These are phyloP conservation scores for Anastatica hierochuntica DNA, from an alignment of 345 rosid species.

Conservation along the genomic window DNA sequence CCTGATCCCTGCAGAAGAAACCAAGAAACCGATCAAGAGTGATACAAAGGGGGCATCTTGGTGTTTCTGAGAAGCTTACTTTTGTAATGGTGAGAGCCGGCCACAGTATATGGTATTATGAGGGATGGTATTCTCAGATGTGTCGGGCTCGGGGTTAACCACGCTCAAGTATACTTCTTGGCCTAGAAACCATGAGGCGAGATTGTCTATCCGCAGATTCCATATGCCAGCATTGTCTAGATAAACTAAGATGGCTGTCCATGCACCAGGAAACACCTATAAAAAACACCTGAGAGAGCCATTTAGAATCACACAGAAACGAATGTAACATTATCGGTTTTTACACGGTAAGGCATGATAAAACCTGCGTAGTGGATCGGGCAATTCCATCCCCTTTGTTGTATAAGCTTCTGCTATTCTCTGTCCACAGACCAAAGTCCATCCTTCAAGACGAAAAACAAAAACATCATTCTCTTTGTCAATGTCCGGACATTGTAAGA, in stretches of 20 bases:
- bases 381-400: slow-evolving; percentile 95
- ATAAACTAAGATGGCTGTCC: slow-evolving; percentile 84
- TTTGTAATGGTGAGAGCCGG: slow-evolving; percentile 62
- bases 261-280: slow-evolving; percentile 91
- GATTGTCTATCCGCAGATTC: slow-evolving; percentile 81
- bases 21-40: no score
- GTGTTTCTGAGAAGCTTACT: slow-evolving; percentile 37
- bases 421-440: slow-evolving; percentile 95
- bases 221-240: slow-evolving; percentile 90
- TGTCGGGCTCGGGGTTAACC: slow-evolving; percentile 58
- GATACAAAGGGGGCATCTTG: no score
- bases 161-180: slow-evolving; percentile 69
- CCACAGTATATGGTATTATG: slow-evolving; percentile 78
- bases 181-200: slow-evolving; percentile 83
- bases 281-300: neutral
- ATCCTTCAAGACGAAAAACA: slow-evolving; percentile 53
- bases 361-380: slow-evolving; percentile 71
- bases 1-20: slow-evolving; percentile 57
- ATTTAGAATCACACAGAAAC: slow-evolving; percentile 2
- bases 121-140: slow-evolving; percentile 45
- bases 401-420: slow-evolving; percentile 74
- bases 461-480: slow-evolving; percentile 8
- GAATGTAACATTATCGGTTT: neutral
- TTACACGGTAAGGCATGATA: neutral
- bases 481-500: no score